Base-by-base conservation (phyloP, 2,329 filamentous ascomycete genomes). In the Pleurostoma richardsiae region DNA sequence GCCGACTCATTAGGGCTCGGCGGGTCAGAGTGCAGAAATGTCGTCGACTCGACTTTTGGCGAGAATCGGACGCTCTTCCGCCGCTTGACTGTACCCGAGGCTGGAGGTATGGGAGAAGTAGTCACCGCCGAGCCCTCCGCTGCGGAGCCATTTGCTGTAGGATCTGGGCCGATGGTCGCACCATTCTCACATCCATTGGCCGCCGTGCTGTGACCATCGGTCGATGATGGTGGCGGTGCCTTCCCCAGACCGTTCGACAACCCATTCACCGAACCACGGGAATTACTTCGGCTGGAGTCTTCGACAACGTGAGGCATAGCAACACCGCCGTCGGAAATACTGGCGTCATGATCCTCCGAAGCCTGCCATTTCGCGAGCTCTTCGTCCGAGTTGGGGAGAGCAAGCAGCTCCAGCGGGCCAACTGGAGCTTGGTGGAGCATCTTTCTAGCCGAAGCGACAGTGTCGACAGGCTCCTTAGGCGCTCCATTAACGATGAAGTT, bases 41-140 rank as follows among this genome's bases (percentile, higher is more conserved):
- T 83, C 2, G 81, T 79, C 6, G 83, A 82, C 56, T 85, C 77
- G 2, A 88, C 79, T 10, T 73, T 77, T 1, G 84, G 78, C 4
- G 85, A 86, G 56, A 89, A 89, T 6, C 83, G 79, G 3, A 89
- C 86, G 46, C 78, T 84, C 66, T 88, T 90, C 39, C 66, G 67
- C 33, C 72, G 68, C 55, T 73, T 77, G 5, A 58, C 29, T 19
- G 19, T 19, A 19, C 19, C 19, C 4, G 57, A 3, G 38, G 26
- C 4, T 30, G 10, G 41, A 43, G 33, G 33, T 38, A 19, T 19
- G 53, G 6, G 44, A 6, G n/a, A 36, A 10, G 36, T 30, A 30
- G 11, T 47, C 45, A 10, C 42, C 30, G 3, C 44, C 31, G 4
- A 47, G 33, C 8, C 8, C 8, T 8, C 8, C 8, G 2, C n/a